Conservation (phyloP, 257 asterid genomes). For the Solanum chiquidenum region DNA sequence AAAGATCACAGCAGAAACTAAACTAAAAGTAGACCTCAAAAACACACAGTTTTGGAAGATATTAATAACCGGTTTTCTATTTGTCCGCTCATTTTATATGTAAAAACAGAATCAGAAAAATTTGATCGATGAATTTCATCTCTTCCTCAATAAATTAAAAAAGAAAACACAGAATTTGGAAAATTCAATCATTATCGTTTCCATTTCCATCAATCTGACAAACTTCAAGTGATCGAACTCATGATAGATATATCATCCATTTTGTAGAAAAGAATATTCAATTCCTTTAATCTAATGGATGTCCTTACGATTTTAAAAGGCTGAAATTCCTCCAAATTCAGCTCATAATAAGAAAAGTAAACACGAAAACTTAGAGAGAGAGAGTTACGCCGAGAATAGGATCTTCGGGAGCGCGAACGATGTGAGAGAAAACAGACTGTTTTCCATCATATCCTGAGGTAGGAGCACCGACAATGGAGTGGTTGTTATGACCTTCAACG, state of each 20-base stretch:
- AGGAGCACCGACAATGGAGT: constrained; percentile 40
- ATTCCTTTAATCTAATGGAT: background rate
- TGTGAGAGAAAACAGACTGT: constrained; percentile 52
- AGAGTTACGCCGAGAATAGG: constrained; percentile 83
- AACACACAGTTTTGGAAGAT: background rate
- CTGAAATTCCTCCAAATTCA: background rate
- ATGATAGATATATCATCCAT: background rate
- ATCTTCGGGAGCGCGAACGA: constrained; percentile 89
- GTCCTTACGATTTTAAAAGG: background rate
- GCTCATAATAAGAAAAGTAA: background rate
- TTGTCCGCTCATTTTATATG: background rate
- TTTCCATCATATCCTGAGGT: constrained; percentile 32
- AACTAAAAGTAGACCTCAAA: too few relatives aligned
- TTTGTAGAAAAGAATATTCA: background rate
- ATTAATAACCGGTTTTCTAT: background rate
- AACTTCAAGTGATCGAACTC: background rate
- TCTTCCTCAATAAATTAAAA: background rate
- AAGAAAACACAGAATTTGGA: background rate
- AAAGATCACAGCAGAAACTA: background rate
- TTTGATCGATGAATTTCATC: background rate
- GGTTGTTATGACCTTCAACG: constrained; percentile 10
- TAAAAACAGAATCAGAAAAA: background rate
- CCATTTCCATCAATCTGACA: background rate
- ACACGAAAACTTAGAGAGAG: background rate
- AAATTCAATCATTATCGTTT: background rate